Conservation (phyloP, 2,329 filamentous ascomycete genomes). For the Laburnicola sp. region DNA sequence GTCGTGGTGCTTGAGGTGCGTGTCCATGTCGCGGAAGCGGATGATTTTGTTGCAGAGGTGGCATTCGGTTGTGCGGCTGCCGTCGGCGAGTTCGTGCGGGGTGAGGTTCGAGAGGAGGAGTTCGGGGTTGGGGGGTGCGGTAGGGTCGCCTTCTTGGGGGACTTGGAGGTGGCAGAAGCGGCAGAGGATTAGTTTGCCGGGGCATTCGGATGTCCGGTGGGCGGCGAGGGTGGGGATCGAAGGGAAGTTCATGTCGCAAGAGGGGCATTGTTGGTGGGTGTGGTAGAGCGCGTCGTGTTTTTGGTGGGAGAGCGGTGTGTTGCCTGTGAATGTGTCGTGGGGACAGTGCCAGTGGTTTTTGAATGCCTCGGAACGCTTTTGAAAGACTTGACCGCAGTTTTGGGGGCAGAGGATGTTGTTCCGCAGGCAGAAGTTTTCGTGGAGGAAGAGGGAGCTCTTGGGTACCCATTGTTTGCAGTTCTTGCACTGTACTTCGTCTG, state of each 20-base stretch:
- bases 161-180: constrained; percentile 96
- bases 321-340: constrained; percentile 70
- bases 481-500: constrained; percentile 76
- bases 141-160: constrained; percentile 83
- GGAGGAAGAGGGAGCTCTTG: constrained; percentile 77
- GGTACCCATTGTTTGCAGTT: constrained; percentile 90
- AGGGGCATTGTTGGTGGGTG: constrained; percentile 59
- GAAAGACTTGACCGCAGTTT: constrained; percentile 77
- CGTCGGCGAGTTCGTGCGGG: constrained; percentile 88
- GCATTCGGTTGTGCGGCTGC: constrained; percentile 90
- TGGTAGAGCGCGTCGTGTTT: constrained; percentile 80
- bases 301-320: constrained; percentile 60
- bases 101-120: constrained; percentile 83
- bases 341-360: constrained; percentile 89
- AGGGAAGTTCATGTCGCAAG: constrained; percentile 69
- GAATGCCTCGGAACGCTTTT: constrained; percentile 77
- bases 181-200: constrained; percentile 86
- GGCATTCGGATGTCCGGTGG: constrained; percentile 85
- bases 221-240: constrained; percentile 74
- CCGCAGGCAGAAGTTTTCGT: constrained; percentile 89
- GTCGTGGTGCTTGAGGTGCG: constrained; percentile 87
- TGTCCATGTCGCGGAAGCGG: constrained; percentile 87
- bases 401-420: constrained; percentile 82
- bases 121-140: constrained; percentile 69
- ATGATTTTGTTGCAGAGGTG: constrained; percentile 89